A percentile compares a stretch with the other conserved stretches of the same genome.
Evolutionary conservation across 1,284 basidiomycete species (phyloP).

Genomic region (Apiotrichum laibachii): DNA sequence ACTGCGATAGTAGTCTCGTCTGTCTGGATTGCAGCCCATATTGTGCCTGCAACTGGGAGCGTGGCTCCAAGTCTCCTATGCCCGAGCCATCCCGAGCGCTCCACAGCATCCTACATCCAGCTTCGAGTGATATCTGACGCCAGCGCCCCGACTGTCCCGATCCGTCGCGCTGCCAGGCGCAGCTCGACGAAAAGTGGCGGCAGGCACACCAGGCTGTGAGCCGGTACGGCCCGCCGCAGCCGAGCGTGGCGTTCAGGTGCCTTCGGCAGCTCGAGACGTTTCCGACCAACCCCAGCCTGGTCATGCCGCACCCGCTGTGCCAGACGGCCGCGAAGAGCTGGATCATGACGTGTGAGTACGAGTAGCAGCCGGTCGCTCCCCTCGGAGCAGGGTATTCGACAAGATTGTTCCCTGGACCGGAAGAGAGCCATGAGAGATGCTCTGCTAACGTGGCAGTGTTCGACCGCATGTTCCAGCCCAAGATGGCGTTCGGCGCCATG

Average conservation of each 20-base stretch:
- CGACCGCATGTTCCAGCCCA: conserved; percentile 74
- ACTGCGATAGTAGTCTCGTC: no score
- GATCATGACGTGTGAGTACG: conserved; percentile 67
- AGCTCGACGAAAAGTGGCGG: conserved; percentile 90
- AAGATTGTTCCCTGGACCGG: no score
- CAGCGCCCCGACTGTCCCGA: conserved; percentile 83
- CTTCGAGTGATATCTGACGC: neutral
- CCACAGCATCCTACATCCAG: no score
- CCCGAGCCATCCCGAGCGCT: neutral
- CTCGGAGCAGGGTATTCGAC: no score
- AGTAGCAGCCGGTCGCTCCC: no score
- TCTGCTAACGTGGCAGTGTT: conserved; percentile 61
- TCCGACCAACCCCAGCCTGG: conserved; percentile 82
- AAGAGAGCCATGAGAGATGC: neutral
- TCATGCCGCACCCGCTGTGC: conserved; percentile 82
- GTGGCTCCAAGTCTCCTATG: no score
- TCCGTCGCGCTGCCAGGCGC: conserved; percentile 68
- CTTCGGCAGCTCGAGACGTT: conserved; percentile 53
- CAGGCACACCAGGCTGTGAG: conserved; percentile 82
- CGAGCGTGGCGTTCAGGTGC: conserved; percentile 28
- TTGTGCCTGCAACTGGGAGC: no score
- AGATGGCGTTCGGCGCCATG: conserved; percentile 28
- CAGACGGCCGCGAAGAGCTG: conserved; percentile 82
- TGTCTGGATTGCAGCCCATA: no score
- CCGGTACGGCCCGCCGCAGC: conserved; percentile 65